These are phyloP conservation scores for Paramecium pentaurelia DNA, from an alignment of 73 alveolate genomes.

Conservation along the genomic window DNA sequence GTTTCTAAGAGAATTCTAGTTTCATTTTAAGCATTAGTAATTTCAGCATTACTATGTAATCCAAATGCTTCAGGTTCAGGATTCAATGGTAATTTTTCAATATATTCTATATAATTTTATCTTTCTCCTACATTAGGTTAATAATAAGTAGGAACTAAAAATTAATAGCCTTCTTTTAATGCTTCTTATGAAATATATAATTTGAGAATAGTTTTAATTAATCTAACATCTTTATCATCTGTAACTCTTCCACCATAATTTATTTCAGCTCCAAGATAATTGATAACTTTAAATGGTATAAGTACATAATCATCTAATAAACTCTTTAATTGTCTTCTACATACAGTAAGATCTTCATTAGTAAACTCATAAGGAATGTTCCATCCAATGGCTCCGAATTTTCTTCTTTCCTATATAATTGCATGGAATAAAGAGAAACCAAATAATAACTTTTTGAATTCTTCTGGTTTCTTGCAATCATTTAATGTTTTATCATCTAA, in stretches of 20 bases:
- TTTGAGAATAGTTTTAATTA: constrained; percentile 92
- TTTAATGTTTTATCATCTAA: constrained; percentile 68
- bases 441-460: constrained; percentile 94
- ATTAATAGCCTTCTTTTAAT: constrained; percentile 76
- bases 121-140: constrained; percentile 95
- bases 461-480: constrained; percentile 94
- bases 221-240: constrained; percentile 91
- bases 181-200: constrained; percentile 94
- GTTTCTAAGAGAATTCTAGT: constrained; percentile 91
- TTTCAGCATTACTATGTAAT: constrained; percentile 99
- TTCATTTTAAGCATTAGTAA: constrained; percentile 96
- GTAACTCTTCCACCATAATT: constrained; percentile 99
- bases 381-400: constrained; percentile 99
- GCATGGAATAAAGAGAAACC: constrained; percentile 99
- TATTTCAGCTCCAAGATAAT: constrained; percentile 93
- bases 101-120: constrained; percentile 96
- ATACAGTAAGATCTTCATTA: constrained; percentile 98
- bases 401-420: constrained; percentile 98
- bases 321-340: constrained; percentile 96
- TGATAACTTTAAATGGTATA: constrained; percentile 96
- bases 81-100: constrained; percentile 92
- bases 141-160: constrained; percentile 71
- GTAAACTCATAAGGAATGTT: constrained; percentile 99
- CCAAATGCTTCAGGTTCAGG: constrained; percentile 99
- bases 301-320: constrained; percentile 97